Base-by-base conservation (phyloP, 441 rosid genomes). In the Daphne laureola region DNA sequence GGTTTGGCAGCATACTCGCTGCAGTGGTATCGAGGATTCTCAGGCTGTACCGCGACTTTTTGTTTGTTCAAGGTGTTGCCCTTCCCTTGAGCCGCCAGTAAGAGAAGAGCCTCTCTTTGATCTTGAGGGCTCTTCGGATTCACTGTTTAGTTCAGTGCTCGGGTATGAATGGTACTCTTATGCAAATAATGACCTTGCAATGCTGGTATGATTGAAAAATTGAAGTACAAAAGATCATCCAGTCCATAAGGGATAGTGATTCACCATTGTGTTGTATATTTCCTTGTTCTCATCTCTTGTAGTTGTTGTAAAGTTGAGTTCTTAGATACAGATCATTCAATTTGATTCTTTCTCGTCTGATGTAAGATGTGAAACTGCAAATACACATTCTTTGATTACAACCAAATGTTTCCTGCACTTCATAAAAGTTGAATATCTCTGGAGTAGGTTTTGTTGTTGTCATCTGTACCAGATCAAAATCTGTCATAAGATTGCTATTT, bases 1-100 rank as follows among this genome's bases (percentile, higher is more conserved):
- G 59, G 81, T 81, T 42, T 91, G 96, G 96, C 96, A 86, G 57
- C 96, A 91, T 63, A 88, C 96, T 1, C 74, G 83, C 47, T 92
- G 95, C 77, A 78, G 78, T 25, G 91, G 86, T 0, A 86, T 92
- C 6, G 73, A 75, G 3, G 96, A 92, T 43, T 69, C 80, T 0
- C 80, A 78, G 55, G 74, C 68, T 40, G 84, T 81, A 49, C 95
- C 93, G 0, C 94, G 87, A 21, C 67, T 89, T 55, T 92, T 89
- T 43, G 79, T 84, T 12, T 89, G 97, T 64, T 55, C 72, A 0
- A 67, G 73, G 13, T 90, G 98, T 69, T 83, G 90, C 60, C 63
- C 58, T 16, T 82, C 85, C 9, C 63, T 81, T 45, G 69, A 67
- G 26, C 74, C 70, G 1, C 56, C 73, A 40, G 11, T 9, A 31